Evolutionary conservation across 2,329 filamentous ascomycete species (phyloP).

Genomic region (Epicoccum nigrum): DNA sequence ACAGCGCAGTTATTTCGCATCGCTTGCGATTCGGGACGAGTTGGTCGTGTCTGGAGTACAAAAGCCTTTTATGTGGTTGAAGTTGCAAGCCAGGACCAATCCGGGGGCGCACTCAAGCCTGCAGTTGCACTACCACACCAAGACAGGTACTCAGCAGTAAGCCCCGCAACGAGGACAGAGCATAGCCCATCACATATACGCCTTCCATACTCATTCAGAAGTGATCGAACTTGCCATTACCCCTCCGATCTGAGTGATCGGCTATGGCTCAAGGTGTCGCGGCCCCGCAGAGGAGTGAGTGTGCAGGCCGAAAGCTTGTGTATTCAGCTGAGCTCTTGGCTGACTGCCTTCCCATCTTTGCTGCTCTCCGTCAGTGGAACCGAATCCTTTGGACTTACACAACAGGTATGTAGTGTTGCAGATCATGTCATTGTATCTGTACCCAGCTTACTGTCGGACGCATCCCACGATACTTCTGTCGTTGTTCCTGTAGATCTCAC

Average conservation of each 20-base stretch:
- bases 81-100: not conserved
- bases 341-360: not conserved
- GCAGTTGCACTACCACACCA: not conserved
- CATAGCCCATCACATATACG: too few species aligned
- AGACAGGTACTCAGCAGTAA: not conserved
- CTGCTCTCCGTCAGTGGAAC: not conserved
- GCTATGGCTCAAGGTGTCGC: not conserved
- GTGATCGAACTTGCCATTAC: not conserved
- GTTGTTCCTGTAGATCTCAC: too few species aligned
- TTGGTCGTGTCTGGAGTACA: slow-evolving; percentile 5
- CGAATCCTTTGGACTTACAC: too few species aligned
- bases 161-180: not conserved
- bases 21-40: not conserved
- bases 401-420: too few species aligned
- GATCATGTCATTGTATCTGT: too few species aligned
- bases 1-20: slow-evolving; percentile 10
- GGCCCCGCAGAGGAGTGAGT: slow-evolving; percentile 2
- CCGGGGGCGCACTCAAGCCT: slow-evolving; percentile 1
- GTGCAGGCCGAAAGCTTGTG: slow-evolving; percentile 2
- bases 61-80: slow-evolving; percentile 1
- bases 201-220: not conserved
- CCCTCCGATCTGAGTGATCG: not conserved
- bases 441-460: too few species aligned
- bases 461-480: too few species aligned
- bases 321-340: slow-evolving; percentile 7